Evolutionary conservation across 768 basidiomycete genomes (phyloP), one percentile per base, ranked within the genome.

Genomic region (Agaricus subrufescens): DNA sequence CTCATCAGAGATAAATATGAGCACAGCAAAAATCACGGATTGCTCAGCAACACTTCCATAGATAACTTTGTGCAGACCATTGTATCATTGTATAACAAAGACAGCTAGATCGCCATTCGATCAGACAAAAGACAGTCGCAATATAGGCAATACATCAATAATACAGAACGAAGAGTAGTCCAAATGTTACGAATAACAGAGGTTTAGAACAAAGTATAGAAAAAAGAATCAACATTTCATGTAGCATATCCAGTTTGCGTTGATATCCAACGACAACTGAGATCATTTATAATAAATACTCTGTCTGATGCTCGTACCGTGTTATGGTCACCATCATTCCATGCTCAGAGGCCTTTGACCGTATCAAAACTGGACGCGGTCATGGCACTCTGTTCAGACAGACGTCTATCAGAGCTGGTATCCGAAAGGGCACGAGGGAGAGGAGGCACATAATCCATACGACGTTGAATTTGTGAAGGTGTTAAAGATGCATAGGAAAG

Each of bases 401-500:
- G 14, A 19, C 50, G 26, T 34, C 49, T 38, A 31, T 53, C 52
- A 4, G 52, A 38, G 14, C 31, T 26, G 11, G 34, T 46, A n/a
- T 34, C 52, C 31, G 52, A 53, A 29, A 15, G 43, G 19, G 43
- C 31, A 30, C 15, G 43, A 31, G 43, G 29, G 31, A 14, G 12
- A 8, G 44, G 19, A 9, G 43, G 23, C 6, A 34, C 30, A 37
- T 37, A 37, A 26, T 53, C 52, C 25, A 53, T 27, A 10, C 43
- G 43, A 25, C 52, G 52, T 25, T 53, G 43, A 19, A 53, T 12
- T 46, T 53, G 52, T 14, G 54, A 55, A 12, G 46, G 39, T 7
- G 47, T 49, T n/a, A 55, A 42, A 23, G 54, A 55, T 15, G 50
- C 50, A 37, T 43, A 51, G n/a, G 49, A 50, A 25, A 50, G 49